Percentiles rank a stretch among this genome's conserved stretches.
These are phyloP conservation scores for Lipomyces yarrowii DNA, from an alignment of 1,139 yeast genomes.

Conservation along the genomic window DNA sequence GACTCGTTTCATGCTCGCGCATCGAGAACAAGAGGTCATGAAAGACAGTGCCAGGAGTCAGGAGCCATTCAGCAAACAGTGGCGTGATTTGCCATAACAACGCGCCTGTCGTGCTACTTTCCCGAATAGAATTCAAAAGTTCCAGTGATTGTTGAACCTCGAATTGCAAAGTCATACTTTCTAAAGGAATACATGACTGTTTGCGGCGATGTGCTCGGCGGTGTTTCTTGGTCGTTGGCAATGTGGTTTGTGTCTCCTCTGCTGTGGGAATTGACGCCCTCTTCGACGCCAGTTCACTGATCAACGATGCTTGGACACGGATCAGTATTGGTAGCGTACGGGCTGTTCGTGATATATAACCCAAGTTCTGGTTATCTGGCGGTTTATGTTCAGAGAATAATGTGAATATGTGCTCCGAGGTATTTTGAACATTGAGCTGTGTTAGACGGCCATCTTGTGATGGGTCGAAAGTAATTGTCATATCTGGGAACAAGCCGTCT, in stretches of 20 bases:
- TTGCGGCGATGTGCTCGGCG: background rate
- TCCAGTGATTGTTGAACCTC: slow-evolving; percentile 41
- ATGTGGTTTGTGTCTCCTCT: background rate
- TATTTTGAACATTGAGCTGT: slow-evolving; percentile 3
- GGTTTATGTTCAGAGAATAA: slow-evolving; percentile 12
- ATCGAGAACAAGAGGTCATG: background rate
- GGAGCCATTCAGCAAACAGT: slow-evolving; percentile 57
- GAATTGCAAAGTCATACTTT: background rate
- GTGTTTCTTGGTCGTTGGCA: background rate
- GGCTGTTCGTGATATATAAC: slow-evolving; percentile 22
- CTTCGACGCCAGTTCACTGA: background rate
- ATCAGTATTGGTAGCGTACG: slow-evolving; percentile 4
- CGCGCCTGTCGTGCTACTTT: slow-evolving; percentile 65
- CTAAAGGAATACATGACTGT: background rate
- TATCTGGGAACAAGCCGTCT: background rate
- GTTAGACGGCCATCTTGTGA: background rate
- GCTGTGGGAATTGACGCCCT: background rate
- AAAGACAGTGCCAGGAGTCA: slow-evolving; percentile 34
- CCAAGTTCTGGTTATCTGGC: slow-evolving; percentile 19
- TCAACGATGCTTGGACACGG: background rate
- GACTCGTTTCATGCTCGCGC: background rate
- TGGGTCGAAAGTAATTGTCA: background rate
- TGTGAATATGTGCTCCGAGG: slow-evolving; percentile 21
- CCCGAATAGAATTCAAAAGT: slow-evolving; percentile 45
- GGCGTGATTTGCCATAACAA: slow-evolving; percentile 64